A percentile compares a stretch with the other conserved stretches of the same genome.
These are phyloP conservation scores for Chionographis japonica DNA, from an alignment of 106 monocot species.

Conservation along the genomic window DNA sequence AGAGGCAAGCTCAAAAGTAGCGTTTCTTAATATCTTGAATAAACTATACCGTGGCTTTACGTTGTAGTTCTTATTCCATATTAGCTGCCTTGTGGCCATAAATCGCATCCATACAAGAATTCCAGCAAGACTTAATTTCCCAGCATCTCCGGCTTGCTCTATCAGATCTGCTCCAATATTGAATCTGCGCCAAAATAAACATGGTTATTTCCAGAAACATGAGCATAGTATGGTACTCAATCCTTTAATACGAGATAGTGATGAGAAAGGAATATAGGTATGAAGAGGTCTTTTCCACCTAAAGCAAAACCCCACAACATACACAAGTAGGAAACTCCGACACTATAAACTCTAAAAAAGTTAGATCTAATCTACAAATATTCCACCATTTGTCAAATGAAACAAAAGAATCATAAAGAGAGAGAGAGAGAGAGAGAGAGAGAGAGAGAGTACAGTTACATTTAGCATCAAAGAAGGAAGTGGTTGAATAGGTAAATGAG, in stretches of 20 bases:
- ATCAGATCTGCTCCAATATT: slow-evolving; percentile 87
- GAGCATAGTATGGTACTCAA: neutral
- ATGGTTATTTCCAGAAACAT: slow-evolving; percentile 2
- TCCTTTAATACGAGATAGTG: neutral
- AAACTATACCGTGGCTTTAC: slow-evolving; percentile 92
- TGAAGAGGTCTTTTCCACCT: no score
- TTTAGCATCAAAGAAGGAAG: no score
- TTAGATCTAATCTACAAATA: no score
- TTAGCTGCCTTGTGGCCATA: slow-evolving; percentile 86
- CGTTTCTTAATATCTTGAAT: neutral
- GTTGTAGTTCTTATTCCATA: slow-evolving; percentile 99
- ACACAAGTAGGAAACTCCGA: no score
- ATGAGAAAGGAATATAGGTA: no score
- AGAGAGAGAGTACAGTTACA: no score
- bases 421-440: no score
- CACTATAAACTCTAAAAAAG: no score
- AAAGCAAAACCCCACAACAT: no score
- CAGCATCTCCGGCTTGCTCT: slow-evolving; percentile 42
- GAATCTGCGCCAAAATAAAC: slow-evolving; percentile 42
- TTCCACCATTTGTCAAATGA: no score
- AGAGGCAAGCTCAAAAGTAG: neutral
- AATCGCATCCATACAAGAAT: slow-evolving; percentile 98
- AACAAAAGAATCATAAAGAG: no score
- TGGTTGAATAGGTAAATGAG: no score
- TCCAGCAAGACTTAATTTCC: slow-evolving; percentile 65